Evolutionary conservation across 371 early-diverging fungal genomes (phyloP), one percentile per base, ranked within the genome.

Genomic region (Syncephalastrum contaminatum): DNA sequence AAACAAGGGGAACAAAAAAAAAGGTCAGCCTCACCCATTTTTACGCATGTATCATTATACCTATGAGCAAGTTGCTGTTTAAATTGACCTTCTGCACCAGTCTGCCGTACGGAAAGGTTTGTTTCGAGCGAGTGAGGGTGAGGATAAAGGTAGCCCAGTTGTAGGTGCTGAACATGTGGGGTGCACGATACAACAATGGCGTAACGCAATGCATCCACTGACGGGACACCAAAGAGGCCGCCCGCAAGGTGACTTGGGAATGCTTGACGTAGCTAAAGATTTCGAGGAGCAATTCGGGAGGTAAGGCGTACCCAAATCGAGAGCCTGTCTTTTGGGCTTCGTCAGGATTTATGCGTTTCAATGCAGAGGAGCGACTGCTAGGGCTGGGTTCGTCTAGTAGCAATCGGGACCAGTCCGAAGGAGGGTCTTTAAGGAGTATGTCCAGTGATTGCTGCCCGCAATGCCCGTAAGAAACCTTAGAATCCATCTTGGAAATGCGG

Each of bases 131-230:
- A 22, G 74, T 78, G 16, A 87, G 47, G 1, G 84, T 79, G 43
- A 82, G 66, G 27, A 83, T 68, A 60, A 87, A 85, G 0, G 74
- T 73, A 1, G 87, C 87, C 84, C 84, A 87, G 12, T 70, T 68
- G 46, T 79, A 77, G 3, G 86, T 86, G 51, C 76, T 70, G 13
- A 63, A 50, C 25, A 86, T 73, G 22, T 63, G 51, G n/a, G 77
- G 77, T 53, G 68, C 68, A 18, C 72, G 69, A 49, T 83, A 86
- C 0, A 86, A 60, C 15, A 80, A 53, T 18, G 78, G 80, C 4
- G 77, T 72, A 22, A 71, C 81, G 53, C 83, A 86, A 4, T 61
- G 68, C 42, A 77, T 63, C 83, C 84, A 86, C 19, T 79, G 72
- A 25, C 76, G 66, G 45, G 72, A 78, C 3, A 84, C 86, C 16